Conservation (phyloP, 345 rosid genomes). For the Populus nigra region DNA sequence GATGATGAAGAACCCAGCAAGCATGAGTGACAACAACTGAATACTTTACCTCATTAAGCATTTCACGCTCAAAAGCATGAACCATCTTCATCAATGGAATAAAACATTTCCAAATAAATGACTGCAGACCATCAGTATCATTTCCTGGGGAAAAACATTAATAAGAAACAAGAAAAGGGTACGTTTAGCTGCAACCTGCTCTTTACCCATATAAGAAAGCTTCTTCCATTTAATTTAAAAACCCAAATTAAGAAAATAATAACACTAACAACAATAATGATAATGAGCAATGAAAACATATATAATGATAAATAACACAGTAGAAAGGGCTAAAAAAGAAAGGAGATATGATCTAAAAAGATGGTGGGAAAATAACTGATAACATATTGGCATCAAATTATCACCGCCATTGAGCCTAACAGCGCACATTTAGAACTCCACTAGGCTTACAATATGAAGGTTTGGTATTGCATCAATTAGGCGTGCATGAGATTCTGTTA, state of each 20-base stretch:
- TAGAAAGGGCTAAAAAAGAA: background rate
- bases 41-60: slow-evolving; percentile 62
- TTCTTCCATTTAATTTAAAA: slow-evolving; percentile 3
- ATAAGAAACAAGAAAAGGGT: slow-evolving; percentile 3
- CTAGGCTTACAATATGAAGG: no score
- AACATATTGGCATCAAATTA: background rate
- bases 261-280: background rate
- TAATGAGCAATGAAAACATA: background rate
- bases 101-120: slow-evolving; percentile 64
- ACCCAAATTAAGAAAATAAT: background rate
- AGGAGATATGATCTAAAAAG: background rate
- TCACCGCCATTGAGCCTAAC: no score
- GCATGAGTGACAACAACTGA: background rate
- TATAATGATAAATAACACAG: background rate
- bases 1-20: slow-evolving; percentile 5
- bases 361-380: background rate
- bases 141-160: slow-evolving; percentile 32
- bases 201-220: background rate
- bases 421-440: no score
- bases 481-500: no score
- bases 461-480: no score
- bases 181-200: background rate
- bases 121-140: slow-evolving; percentile 41
- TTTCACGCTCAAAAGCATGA: slow-evolving; percentile 56
- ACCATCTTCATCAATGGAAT: slow-evolving; percentile 65